Evolutionary conservation across 192 early-diverging fungal genomes (phyloP).

Genomic region (Gaertneriomyces semiglobifer): DNA sequence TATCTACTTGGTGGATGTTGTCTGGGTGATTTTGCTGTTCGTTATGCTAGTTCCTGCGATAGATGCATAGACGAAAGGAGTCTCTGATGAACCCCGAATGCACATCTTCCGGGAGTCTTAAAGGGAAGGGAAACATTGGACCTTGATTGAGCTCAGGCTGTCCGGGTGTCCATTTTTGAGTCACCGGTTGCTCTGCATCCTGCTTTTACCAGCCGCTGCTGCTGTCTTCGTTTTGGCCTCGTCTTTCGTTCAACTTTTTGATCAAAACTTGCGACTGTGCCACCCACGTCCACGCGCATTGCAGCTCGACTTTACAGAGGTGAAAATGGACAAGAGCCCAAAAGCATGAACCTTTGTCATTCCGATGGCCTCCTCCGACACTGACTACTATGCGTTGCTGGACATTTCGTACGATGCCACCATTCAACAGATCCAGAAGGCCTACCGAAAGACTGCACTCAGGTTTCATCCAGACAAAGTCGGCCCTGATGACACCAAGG

Average conservation of each 20-base stretch:
- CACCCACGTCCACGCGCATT: not conserved
- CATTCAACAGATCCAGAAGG: slow-evolving; percentile 60
- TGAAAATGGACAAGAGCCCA: not conserved
- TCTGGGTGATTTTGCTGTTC: too few species aligned
- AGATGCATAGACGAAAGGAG: too few species aligned
- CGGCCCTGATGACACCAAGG: slow-evolving; percentile 10
- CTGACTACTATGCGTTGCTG: slow-evolving; percentile 94
- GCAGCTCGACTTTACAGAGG: not conserved
- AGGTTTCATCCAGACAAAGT: slow-evolving; percentile 82
- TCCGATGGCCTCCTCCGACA: slow-evolving; percentile 20
- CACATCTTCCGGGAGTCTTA: too few species aligned
- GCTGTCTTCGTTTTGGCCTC: not conserved
- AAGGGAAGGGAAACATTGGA: too few species aligned
- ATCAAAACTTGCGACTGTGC: not conserved
- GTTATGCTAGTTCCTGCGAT: too few species aligned
- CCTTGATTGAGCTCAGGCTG: too few species aligned
- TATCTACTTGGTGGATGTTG: too few species aligned
- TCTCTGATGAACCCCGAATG: too few species aligned
- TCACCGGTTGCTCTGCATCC: too few species aligned
- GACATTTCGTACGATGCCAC: slow-evolving; percentile 67
- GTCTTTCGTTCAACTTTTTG: not conserved
- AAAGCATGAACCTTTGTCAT: not conserved
- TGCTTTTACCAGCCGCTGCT: not conserved
- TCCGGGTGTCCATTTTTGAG: too few species aligned
- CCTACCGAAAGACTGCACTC: slow-evolving; percentile 65